phyloP scores from a whole-genome alignment of 1,139 yeast genomes.

The Yamadazyma membranifaciens region DNA sequence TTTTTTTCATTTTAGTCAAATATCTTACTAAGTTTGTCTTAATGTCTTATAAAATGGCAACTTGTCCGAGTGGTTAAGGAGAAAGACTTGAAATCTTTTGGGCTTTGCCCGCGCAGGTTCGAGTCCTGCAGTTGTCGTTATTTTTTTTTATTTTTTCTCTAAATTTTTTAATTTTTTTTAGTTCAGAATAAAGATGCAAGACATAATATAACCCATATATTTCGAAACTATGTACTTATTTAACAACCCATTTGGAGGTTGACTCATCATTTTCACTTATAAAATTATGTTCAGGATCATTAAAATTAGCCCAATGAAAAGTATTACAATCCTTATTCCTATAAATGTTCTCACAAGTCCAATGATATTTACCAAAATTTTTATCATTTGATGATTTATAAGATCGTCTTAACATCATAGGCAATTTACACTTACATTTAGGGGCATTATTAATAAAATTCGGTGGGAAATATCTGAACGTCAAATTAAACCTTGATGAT shows the following conservation, averaged over 20 bases:
- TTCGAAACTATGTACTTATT: not conserved
- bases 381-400: constrained; percentile 31
- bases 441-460: constrained; percentile 40
- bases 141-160: constrained; percentile 22
- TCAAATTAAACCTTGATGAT: constrained; percentile 54
- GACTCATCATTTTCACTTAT: constrained; percentile 20
- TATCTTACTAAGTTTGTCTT: no score
- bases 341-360: constrained; percentile 48
- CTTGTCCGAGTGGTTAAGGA: constrained; percentile 55
- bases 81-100: constrained; percentile 52
- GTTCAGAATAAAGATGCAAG: not conserved
- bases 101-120: constrained; percentile 84
- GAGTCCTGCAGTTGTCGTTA: constrained; percentile 83
- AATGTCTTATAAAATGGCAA: constrained; percentile 23
- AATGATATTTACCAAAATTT: constrained; percentile 50
- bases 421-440: constrained; percentile 45
- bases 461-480: constrained; percentile 55
- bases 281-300: constrained; percentile 21
- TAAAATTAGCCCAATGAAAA: constrained; percentile 49
- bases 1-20: no score
- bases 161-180: not conserved
- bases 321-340: constrained; percentile 44
- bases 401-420: constrained; percentile 50
- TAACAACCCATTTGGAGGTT: constrained; percentile 30
- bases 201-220: not conserved